These are phyloP conservation scores for Saturnispora zaruensis DNA, from an alignment of 805 yeast species.

Conservation along the genomic window DNA sequence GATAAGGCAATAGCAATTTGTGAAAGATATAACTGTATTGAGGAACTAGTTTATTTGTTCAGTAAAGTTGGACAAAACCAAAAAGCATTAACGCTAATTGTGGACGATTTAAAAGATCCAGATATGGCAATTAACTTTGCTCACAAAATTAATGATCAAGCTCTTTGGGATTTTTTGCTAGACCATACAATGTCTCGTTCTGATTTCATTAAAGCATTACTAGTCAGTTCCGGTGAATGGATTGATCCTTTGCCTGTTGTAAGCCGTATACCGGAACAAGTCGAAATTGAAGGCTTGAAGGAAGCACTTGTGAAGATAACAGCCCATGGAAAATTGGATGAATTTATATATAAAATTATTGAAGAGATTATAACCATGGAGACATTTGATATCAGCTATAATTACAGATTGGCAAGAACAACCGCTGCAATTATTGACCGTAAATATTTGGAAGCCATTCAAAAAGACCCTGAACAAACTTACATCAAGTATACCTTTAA, in stretches of 20 bases:
- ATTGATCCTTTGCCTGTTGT: conserved; percentile 66
- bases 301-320: conserved; percentile 53
- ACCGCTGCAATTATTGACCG: conserved; percentile 29
- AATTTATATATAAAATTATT: conserved; percentile 47
- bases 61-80: conserved; percentile 76
- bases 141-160: conserved; percentile 53
- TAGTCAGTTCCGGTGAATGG: conserved; percentile 58
- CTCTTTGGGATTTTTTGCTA: conserved; percentile 73
- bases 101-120: conserved; percentile 72
- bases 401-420: conserved; percentile 24
- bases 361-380: conserved; percentile 47
- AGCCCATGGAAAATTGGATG: conserved; percentile 49
- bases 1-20: conserved; percentile 64
- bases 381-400: conserved; percentile 31
- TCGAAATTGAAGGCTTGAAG: conserved; percentile 59
- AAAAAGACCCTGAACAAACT: not conserved
- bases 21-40: conserved; percentile 40
- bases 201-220: conserved; percentile 62
- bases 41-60: conserved; percentile 73
- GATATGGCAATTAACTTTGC: conserved; percentile 76
- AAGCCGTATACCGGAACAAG: conserved; percentile 49
- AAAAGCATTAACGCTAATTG: conserved; percentile 67
- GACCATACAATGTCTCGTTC: conserved; percentile 67
- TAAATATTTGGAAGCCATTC: conserved; percentile 7
- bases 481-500: conserved; percentile 8